A percentile compares a stretch with the other conserved stretches of the same genome.
Evolutionary conservation across 257 asterid species (phyloP).

Genomic region (Phtheirospermum japonicum): DNA sequence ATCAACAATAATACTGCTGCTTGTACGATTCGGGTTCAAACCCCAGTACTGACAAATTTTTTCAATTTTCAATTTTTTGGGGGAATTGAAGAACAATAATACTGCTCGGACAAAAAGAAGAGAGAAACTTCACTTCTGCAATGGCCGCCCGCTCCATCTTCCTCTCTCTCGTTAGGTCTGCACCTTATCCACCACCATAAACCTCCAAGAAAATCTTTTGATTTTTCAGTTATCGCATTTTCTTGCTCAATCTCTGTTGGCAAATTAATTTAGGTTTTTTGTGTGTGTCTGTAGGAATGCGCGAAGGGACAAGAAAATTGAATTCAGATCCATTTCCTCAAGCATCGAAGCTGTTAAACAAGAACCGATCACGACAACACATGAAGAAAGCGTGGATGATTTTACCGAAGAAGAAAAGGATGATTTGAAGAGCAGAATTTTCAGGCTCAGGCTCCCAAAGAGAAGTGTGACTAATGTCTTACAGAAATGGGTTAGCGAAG

Average conservation of each 20-base stretch:
- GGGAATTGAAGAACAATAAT: no score
- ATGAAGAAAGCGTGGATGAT: slow-evolving; percentile 28
- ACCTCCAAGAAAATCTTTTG: no score
- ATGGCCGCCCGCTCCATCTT: slow-evolving; percentile 77
- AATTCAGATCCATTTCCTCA: slow-evolving; percentile 54
- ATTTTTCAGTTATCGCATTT: neutral
- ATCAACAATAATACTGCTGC: no score
- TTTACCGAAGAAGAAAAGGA: slow-evolving; percentile 43
- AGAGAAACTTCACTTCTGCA: slow-evolving; percentile 22
- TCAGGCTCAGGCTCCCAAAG: slow-evolving; percentile 80
- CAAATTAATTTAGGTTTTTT: neutral
- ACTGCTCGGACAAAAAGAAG: no score
- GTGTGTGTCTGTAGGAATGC: slow-evolving; percentile 33
- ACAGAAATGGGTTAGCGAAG: slow-evolving; percentile 75
- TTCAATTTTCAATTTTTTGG: no score
- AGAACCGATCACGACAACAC: slow-evolving; percentile 24
- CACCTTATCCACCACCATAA: neutral
- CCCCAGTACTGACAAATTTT: no score
- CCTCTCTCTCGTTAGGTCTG: slow-evolving; percentile 55
- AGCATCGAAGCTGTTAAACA: slow-evolving; percentile 38
- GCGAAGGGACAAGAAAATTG: slow-evolving; percentile 31
- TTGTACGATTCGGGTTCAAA: no score
- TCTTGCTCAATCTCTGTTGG: neutral
- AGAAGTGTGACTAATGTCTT: slow-evolving; percentile 75
- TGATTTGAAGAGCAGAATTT: slow-evolving; percentile 79